Conservation (phyloP, 148 eudicot genomes). For the Chenopodium suecicum region DNA sequence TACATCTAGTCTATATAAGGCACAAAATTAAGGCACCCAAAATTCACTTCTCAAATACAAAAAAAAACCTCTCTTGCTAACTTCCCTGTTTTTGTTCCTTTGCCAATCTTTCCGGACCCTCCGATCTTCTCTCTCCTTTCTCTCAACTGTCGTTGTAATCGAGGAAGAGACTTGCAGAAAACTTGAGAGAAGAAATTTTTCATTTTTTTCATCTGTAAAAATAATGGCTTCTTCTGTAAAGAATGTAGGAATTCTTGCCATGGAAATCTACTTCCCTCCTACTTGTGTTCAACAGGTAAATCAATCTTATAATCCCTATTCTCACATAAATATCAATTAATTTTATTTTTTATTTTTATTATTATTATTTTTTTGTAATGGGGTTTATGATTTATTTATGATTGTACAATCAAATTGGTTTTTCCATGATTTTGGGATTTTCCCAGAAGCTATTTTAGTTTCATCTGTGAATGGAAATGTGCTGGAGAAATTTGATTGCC, state of each 20-base stretch:
- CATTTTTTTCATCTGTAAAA: background rate
- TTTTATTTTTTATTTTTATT: background rate
- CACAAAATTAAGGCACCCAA: background rate
- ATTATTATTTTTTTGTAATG: background rate
- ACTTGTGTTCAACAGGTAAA: slow-evolving; percentile 87
- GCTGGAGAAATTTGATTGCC: background rate
- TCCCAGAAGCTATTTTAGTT: too few relatives aligned
- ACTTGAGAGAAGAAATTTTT: background rate
- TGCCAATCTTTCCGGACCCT: background rate
- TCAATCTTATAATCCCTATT: background rate
- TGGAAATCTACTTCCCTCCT: slow-evolving; percentile 98
- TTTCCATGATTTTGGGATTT: background rate
- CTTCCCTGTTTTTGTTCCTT: too few relatives aligned
- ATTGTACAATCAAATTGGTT: background rate
- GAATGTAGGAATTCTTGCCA: slow-evolving; percentile 94
- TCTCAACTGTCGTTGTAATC: slow-evolving; percentile 17
- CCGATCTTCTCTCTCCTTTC: background rate
- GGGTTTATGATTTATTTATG: background rate
- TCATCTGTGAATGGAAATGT: background rate
- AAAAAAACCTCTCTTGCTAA: too few relatives aligned
- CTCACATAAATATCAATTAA: background rate
- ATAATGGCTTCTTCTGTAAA: slow-evolving; percentile 30
- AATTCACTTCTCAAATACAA: too few relatives aligned
- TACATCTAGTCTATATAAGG: background rate
- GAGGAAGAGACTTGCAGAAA: slow-evolving; percentile 8